Base-by-base conservation (phyloP, 805 yeast species). In the Ogataea naganishii region DNA sequence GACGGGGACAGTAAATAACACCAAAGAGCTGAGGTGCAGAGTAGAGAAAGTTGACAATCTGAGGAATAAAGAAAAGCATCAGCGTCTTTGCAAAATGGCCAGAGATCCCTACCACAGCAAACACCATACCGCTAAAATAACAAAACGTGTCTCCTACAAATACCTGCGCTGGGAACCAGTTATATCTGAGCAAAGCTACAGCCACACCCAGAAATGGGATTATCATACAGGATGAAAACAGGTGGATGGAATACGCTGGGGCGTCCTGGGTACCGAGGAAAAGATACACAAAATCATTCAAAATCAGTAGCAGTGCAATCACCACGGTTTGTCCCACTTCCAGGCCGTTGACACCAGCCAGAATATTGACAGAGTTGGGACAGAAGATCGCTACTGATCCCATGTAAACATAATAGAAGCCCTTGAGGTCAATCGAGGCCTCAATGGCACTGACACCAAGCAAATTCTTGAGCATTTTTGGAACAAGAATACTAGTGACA, bases 81-180 rank as follows among this genome's bases (percentile, higher is more conserved):
- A 89, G 62, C 0, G 99, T 92, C 57, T 92, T 92, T 24, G 96
- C 84, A 54, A 88, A 92, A 61, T 92, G 99, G 1, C 97, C 97
- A 35, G 84, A 66, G 20, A 92, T 92, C 1, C 96, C 97, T 18
- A 84, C 95, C 17, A 88, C 92, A 0, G 97, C 98, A 56, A 92
- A 86, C 1, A 92, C 95, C 98, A 92, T 92, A 4, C 99, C 99
- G 16, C 95, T 85, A 55, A 92, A 88, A 57, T 92, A 92, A 58
- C 99, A 92, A 62, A 81, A 92, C 1, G 98, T 89, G 51, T 92
- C 99, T 18, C 99, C 99, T 6, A 92, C 99, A 58, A 92, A 92
- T 1, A 85, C 97, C 33, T 60, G 60, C 0, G 98, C 85, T 1
- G 98, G 98, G 62, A 66, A 92, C 80, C 88, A 81, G 51, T 92